phyloP scores from a whole-genome alignment of 2,329 filamentous ascomycete species.

The Exophiala sideris region DNA sequence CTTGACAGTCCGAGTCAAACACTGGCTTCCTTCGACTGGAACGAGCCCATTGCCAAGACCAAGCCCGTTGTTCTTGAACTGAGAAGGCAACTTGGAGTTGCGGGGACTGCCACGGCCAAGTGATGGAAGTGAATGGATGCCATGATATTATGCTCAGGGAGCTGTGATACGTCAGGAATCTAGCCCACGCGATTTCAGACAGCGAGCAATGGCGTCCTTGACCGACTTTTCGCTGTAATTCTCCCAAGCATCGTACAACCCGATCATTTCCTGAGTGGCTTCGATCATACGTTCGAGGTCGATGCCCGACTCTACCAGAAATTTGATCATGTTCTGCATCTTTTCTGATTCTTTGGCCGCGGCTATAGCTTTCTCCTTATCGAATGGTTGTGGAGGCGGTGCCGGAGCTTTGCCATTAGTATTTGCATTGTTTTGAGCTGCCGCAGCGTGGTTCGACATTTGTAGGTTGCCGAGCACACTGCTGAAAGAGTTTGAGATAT shows the following conservation, averaged over 20 bases:
- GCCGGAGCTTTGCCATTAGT: slow-evolving; percentile 12
- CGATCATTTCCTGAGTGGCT: slow-evolving; percentile 86
- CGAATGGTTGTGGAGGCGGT: slow-evolving; percentile 7
- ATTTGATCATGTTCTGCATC: slow-evolving; percentile 68
- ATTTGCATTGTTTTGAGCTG: slow-evolving; percentile 8
- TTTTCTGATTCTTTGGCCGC: slow-evolving; percentile 47
- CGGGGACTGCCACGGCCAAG: slow-evolving; percentile 5
- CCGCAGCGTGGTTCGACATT: slow-evolving; percentile 11
- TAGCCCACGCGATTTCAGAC: slow-evolving; percentile 58
- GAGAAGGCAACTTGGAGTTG: slow-evolving; percentile 22
- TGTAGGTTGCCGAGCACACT: slow-evolving; percentile 30
- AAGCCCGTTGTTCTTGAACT: slow-evolving; percentile 25
- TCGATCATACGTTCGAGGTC: slow-evolving; percentile 83
- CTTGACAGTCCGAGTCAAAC: slow-evolving; percentile 17
- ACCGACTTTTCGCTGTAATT: slow-evolving; percentile 62
- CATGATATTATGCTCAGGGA: too few relatives aligned
- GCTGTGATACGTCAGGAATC: too few relatives aligned
- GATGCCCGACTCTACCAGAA: slow-evolving; percentile 81
- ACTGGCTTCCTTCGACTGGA: slow-evolving; percentile 26
- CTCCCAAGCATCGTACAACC: slow-evolving; percentile 76
- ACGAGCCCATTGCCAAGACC: slow-evolving; percentile 14
- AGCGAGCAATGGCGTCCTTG: slow-evolving; percentile 61
- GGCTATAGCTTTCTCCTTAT: slow-evolving; percentile 16
- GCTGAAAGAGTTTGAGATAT: slow-evolving; percentile 31
- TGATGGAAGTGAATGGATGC: background rate